A percentile compares a stretch with the other conserved stretches of the same genome.
Evolutionary conservation across 148 eudicot genomes (phyloP).

Genomic region (Vaccinium vitisidaea): DNA sequence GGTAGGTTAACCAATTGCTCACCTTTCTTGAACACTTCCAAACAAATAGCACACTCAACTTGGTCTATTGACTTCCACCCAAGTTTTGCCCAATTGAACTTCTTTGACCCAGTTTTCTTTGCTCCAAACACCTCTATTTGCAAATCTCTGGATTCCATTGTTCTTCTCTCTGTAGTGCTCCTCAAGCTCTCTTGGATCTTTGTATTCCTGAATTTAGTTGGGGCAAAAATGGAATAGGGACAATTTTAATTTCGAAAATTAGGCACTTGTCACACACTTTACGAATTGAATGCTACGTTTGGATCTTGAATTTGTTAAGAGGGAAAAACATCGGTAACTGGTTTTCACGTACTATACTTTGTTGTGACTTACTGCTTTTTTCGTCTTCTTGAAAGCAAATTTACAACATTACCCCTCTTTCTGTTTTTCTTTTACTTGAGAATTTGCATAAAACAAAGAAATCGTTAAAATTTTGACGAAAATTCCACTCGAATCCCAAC

Average conservation of each 20-base stretch:
- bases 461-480: no score
- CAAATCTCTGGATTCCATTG: slow-evolving; percentile 21
- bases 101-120: slow-evolving; percentile 35
- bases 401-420: no score
- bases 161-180: slow-evolving; percentile 11
- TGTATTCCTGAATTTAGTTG: slow-evolving; percentile 22
- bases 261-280: background rate
- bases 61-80: slow-evolving; percentile 59
- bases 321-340: background rate
- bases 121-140: slow-evolving; percentile 40
- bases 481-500: no score
- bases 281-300: background rate
- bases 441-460: background rate
- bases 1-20: slow-evolving; percentile 52
- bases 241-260: background rate
- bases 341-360: background rate
- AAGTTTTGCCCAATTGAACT: slow-evolving; percentile 40
- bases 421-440: no score
- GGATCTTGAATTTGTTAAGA: background rate
- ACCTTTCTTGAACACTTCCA: slow-evolving; percentile 52
- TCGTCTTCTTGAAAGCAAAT: background rate
- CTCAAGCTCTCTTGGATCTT: slow-evolving; percentile 26
- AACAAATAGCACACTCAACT: slow-evolving; percentile 71
- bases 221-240: background rate
- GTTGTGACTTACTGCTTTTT: background rate